Base-by-base conservation (phyloP, 2,329 filamentous ascomycete genomes). In the Cadophora malorum region DNA sequence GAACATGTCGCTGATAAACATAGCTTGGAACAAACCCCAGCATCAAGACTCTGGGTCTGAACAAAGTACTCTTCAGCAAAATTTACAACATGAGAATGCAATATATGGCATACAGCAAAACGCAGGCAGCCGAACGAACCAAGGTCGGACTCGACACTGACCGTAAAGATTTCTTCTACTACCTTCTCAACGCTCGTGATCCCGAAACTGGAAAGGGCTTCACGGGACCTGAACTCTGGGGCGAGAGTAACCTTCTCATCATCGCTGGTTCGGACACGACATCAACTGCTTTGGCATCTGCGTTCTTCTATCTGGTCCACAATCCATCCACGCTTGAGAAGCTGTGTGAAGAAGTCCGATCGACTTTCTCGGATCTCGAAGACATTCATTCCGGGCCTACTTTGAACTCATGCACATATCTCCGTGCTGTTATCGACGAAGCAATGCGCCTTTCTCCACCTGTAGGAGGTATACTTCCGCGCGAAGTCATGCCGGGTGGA, bases 91-190 rank as follows among this genome's bases (percentile, higher is more conserved):
- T 89, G 53, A 86, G 90, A 3, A 89, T 86, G 76, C 84, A 86
- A 68, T 93, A 92, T 76, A 91, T 92, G 85, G 84, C 85, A 63
- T 92, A 92, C 79, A 90, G 88, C 78, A 88, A 89, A 61, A 81
- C 83, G 1, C 90, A 92, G 78, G 84, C 91, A 50, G 84, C 84
- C 16, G 87, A 91, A 74, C 85, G 90, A 28, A 91, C 89, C 60
- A 87, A 88, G 69, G 80, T 90, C 31, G 89, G 89, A 33, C 71
- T 87, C 86, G 71, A 88, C 21, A 73, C 72, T 85, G 59, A 88
- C 88, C 73, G 90, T 41, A 71, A 71, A 25, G 70, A 71, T 45
- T 71, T 71, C 81, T 92, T 93, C 81, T 88, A 91, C 79, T 89
- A 92, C 77, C 84, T 93, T 14, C 84, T 92, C 69, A 89, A 89